Conservation (phyloP, 176 grass and related monocot species). For the Zoysia pacifica region DNA sequence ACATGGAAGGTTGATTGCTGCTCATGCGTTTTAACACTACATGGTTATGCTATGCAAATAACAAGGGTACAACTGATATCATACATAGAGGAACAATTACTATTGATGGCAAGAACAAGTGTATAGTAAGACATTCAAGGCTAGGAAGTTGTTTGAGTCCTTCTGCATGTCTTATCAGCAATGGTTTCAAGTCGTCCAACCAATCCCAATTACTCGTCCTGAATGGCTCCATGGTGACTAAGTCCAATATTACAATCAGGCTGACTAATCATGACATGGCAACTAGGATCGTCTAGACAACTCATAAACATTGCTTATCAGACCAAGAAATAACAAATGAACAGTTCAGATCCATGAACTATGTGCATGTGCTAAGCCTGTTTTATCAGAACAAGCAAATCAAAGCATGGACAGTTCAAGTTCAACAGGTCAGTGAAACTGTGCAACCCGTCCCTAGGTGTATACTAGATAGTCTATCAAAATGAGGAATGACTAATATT, state of each 20-base stretch:
- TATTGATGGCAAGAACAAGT: neutral
- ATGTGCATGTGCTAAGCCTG: neutral
- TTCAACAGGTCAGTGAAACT: neutral
- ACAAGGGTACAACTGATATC: neutral
- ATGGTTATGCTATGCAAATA: constrained; percentile 20
- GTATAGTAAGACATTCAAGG: neutral
- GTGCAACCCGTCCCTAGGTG: neutral
- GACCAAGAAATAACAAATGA: neutral
- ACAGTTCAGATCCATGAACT: neutral
- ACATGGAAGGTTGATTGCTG: neutral
- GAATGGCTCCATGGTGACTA: no score
- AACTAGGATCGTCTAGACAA: no score
- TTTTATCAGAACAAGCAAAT: neutral
- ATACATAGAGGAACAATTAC: neutral
- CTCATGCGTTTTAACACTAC: constrained; percentile 5
- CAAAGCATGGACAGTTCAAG: neutral
- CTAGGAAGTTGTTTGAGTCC: neutral
- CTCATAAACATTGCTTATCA: no score
- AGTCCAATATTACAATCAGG: no score
- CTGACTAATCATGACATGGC: no score
- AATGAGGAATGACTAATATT: neutral
- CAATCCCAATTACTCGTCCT: no score
- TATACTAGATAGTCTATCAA: neutral
- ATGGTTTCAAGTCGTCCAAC: no score
- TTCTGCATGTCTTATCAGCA: neutral